Evolutionary conservation across 371 early-diverging fungal species (phyloP), one percentile per base, ranked within the genome.

Genomic region (Mucor velutinosus): DNA sequence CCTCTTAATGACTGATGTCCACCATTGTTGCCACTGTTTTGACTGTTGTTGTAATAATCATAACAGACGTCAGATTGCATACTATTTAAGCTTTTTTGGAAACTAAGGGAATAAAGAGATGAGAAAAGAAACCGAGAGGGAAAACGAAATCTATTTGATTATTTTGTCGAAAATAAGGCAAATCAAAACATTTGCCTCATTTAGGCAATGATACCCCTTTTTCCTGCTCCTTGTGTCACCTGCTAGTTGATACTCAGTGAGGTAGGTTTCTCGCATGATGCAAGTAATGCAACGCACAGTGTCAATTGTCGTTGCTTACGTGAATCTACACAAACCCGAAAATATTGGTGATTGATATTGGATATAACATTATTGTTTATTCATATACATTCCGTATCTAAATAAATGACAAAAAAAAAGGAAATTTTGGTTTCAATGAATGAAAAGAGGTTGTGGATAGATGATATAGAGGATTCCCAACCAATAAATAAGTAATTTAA

Each of bases 121-220:
- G 49, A 49, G 21, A 19, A 30, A 35, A 62, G 12, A 49, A 33
- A 62, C 19, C 33, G 21, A 47, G 30, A 19, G 39, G n/a, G 21
- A 60, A 41, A 12, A n/a, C 19, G 56, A 30, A 56, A 32, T 15
- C 27, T 56, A 32, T 56, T 37, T 56, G 56, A 56, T 56, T 56
- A 56, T 56, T 56, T 32, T 56, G 32, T 17, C 41, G 17, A 32
- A 12, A 37, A 23, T 23, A 58, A 37, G 8, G 19, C 37, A 47
- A 60, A 19, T 10, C 30, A 63, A 60, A 60, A 60, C 61, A 60
- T 27, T 60, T 60, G 32, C 61, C 61, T 45, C 45, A 2, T 60
- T 60, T 45, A 19, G 61, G 56, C 8, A 51, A 51, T 51, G 0
- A 11, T 51, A 21, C 51, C 51, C 25, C 51, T 23, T 43, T 5